These are phyloP conservation scores for Metschnikowia vanudenii DNA, from an alignment of 805 yeast species.

Conservation along the genomic window DNA sequence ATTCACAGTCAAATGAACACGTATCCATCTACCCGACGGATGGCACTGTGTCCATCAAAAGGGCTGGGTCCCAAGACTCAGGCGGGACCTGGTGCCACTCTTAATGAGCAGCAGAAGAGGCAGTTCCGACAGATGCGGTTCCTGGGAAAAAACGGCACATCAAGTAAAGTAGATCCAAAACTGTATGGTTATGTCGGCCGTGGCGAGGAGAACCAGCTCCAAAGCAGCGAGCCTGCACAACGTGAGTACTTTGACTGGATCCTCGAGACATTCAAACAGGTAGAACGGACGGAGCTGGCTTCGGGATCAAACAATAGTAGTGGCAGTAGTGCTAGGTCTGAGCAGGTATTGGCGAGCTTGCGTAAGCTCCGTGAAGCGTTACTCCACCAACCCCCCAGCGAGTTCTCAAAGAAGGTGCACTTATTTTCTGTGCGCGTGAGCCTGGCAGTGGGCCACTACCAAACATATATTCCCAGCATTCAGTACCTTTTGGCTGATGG, in stretches of 20 bases:
- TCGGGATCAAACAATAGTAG: background rate
- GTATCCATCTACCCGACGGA: background rate
- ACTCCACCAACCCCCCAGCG: constrained; percentile 34
- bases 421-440: constrained; percentile 48
- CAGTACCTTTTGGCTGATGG: constrained; percentile 36
- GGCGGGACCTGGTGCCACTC: background rate
- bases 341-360: constrained; percentile 27
- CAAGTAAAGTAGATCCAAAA: background rate
- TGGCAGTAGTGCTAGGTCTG: constrained; percentile 19
- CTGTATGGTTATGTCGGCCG: constrained; percentile 57
- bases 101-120: constrained; percentile 4
- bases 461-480: constrained; percentile 56
- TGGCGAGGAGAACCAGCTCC: constrained; percentile 54
- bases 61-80: background rate
- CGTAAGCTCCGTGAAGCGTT: constrained; percentile 59
- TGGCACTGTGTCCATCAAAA: constrained; percentile 1
- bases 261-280: constrained; percentile 18
- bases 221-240: constrained; percentile 43
- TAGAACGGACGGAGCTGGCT: constrained; percentile 1
- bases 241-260: constrained; percentile 39
- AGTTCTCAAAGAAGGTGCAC: constrained; percentile 46
- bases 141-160: background rate
- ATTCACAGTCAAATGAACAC: background rate
- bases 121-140: constrained; percentile 16
- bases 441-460: constrained; percentile 46